Percentiles rank a stretch among this genome's conserved stretches.
phyloP scores from a whole-genome alignment of 352 stramenopile genomes.

The Phytophthora citrophthora region DNA sequence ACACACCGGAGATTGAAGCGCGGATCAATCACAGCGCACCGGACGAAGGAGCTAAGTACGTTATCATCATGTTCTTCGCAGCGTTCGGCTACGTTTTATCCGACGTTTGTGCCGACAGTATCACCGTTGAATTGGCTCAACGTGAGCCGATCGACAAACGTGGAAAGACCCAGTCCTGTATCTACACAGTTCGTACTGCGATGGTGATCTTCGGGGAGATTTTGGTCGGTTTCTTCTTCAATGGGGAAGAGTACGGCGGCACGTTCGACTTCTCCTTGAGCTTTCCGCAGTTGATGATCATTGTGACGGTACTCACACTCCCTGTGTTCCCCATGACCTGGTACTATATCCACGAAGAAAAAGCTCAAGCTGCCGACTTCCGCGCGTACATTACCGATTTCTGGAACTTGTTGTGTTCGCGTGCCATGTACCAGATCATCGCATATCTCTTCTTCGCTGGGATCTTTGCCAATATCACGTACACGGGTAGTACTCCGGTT shows the following conservation, averaged over 20 bases:
- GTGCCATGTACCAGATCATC: slow-evolving; percentile 46
- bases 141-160: slow-evolving; percentile 47
- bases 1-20: slow-evolving; percentile 25
- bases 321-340: slow-evolving; percentile 37
- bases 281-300: slow-evolving; percentile 54
- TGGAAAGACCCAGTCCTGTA: slow-evolving; percentile 44
- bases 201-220: slow-evolving; percentile 43
- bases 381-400: slow-evolving; percentile 26
- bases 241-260: slow-evolving; percentile 58
- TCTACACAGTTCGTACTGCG: slow-evolving; percentile 47
- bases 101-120: slow-evolving; percentile 70
- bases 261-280: slow-evolving; percentile 53
- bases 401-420: slow-evolving; percentile 28
- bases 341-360: slow-evolving; percentile 42
- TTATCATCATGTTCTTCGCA: slow-evolving; percentile 73
- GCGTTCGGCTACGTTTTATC: slow-evolving; percentile 77
- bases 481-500: slow-evolving; percentile 26
- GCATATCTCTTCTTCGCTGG: slow-evolving; percentile 33
- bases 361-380: slow-evolving; percentile 15
- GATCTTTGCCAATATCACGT: slow-evolving; percentile 37
- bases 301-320: slow-evolving; percentile 27
- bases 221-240: slow-evolving; percentile 50
- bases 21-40: slow-evolving; percentile 42
- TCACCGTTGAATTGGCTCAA: slow-evolving; percentile 42
- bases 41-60: slow-evolving; percentile 48